Evolutionary conservation across 192 early-diverging fungal species (phyloP), one percentile per base, ranked within the genome.

Genomic region (Backusella australiensis): DNA sequence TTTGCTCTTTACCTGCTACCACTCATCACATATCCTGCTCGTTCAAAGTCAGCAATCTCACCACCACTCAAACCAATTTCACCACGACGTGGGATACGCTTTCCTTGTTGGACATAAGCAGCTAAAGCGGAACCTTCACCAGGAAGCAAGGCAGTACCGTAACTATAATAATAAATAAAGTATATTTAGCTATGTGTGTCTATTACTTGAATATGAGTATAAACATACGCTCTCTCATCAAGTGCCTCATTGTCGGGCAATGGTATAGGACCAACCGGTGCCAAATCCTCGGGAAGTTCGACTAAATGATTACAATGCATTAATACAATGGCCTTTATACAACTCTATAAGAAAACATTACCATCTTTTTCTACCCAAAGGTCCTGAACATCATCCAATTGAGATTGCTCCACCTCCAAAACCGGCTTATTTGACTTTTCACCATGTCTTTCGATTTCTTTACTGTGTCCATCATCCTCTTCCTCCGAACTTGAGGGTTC

Each of bases 81-180:
- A 86, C 97, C 98, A 85, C 97, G 92, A 68, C 96, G 93, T 3
- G 97, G 97, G 76, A 99, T 97, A 75, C 97, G 94, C 80, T 98
- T 96, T 38, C 96, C 96, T 63, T 93, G 89, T 74, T 96, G 93
- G 34, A 97, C 90, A 84, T 93, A 98, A 0, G 92, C 89, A 0
- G 94, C 94, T 92, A 96, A 95, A 0, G 96, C 95, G 1, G 94
- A 90, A 74, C 95, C 96, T 87, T 96, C 96, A 72, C 97, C 96
- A 4, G 95, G 91, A 44, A 96, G 81, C 63, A 96, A 84, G 6
- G 93, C 91, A 15, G 90, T 89, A 76, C 96, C 96, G 82, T 95
- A 96, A 74, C 85, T 88, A 52, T 72, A 67, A 12, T 72, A 69
- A 72, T 32, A 32, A 32, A 3, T 32, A 32, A 34, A 14, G 53